These are phyloP conservation scores for Coffea canephora DNA, from an alignment of 257 asterid genomes.

Conservation along the genomic window DNA sequence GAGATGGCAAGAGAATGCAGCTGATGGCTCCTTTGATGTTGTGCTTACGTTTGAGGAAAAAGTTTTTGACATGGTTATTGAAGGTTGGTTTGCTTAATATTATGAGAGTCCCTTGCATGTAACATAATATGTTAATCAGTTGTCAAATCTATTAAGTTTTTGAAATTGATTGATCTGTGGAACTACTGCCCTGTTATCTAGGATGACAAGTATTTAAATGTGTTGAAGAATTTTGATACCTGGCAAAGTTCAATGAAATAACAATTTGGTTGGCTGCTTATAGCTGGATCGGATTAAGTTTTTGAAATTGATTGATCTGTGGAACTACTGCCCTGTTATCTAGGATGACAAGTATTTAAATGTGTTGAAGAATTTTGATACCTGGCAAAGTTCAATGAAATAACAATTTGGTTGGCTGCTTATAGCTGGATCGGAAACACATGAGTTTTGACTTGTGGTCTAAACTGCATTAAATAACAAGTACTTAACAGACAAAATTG, in stretches of 20 bases:
- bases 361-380: not conserved
- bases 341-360: not conserved
- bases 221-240: not conserved
- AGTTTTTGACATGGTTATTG: conserved; percentile 92
- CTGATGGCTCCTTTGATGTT: conserved; percentile 85
- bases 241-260: not conserved
- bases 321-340: not conserved
- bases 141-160: too few species aligned
- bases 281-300: not conserved
- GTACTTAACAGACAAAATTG: not conserved
- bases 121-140: not conserved
- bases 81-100: conserved; percentile 53
- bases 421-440: not conserved
- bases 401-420: not conserved
- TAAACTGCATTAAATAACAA: not conserved
- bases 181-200: not conserved
- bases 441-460: not conserved
- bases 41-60: conserved; percentile 94
- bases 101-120: not conserved
- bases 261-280: not conserved
- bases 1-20: conserved; percentile 93
- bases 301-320: too few species aligned
- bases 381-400: not conserved
- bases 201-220: not conserved
- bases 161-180: too few species aligned